Evolutionary conservation across 768 basidiomycete species (phyloP).

Genomic region (Amylocystis lapponica): DNA sequence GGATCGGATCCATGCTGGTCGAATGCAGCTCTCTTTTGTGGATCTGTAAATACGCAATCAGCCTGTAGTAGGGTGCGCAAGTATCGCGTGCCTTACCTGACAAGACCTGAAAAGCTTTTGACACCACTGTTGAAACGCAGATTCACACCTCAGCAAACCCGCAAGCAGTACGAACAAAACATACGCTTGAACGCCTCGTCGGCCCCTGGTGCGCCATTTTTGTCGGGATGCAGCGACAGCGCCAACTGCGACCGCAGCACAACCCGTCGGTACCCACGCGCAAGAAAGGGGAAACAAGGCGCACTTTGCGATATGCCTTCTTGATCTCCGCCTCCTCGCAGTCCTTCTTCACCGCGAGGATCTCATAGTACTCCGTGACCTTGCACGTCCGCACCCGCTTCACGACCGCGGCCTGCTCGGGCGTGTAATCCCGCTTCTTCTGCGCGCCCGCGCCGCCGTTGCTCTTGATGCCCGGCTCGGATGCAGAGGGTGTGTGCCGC

Average conservation of each 20-base stretch:
- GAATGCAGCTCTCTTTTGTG: slow-evolving; percentile 83
- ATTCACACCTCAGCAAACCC: neutral
- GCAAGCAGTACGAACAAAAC: slow-evolving; percentile 28
- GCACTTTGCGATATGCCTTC: slow-evolving; percentile 94
- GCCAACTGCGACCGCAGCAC: slow-evolving; percentile 57
- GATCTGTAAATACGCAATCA: slow-evolving; percentile 47
- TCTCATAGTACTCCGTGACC: slow-evolving; percentile 90
- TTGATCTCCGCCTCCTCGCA: slow-evolving; percentile 85
- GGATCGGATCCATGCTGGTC: slow-evolving; percentile 87
- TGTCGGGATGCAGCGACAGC: slow-evolving; percentile 85
- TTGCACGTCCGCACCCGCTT: slow-evolving; percentile 83
- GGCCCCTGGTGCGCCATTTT: slow-evolving; percentile 95
- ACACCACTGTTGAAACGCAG: slow-evolving; percentile 74
- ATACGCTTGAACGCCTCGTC: slow-evolving; percentile 97
- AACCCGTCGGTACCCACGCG: neutral
- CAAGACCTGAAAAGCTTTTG: slow-evolving; percentile 93
- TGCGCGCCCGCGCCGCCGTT: slow-evolving; percentile 34
- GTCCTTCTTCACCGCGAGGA: slow-evolving; percentile 69
- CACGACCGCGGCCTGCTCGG: slow-evolving; percentile 78
- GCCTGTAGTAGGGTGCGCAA: neutral
- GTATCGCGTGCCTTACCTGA: slow-evolving; percentile 45
- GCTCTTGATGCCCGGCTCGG: slow-evolving; percentile 43
- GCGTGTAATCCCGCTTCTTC: slow-evolving; percentile 78
- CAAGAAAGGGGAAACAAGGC: slow-evolving; percentile 9
- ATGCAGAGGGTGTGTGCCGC: slow-evolving; percentile 36